Percentiles rank a stretch among this genome's conserved stretches.
phyloP scores from a whole-genome alignment of 2,329 filamentous ascomycete species.

The Berkeleyomyces rouxiae region DNA sequence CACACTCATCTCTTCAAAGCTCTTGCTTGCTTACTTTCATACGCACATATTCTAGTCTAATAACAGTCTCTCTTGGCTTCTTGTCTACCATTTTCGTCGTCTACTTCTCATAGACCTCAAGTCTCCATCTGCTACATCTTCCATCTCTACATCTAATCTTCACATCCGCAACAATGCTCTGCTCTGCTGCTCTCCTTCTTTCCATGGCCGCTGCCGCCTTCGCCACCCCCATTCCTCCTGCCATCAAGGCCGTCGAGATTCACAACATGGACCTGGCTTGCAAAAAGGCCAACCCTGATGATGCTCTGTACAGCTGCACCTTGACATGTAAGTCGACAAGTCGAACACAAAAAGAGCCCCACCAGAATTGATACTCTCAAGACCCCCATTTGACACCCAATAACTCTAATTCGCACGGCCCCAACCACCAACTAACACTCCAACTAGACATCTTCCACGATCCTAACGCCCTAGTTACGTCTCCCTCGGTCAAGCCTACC shows the following conservation, averaged over 20 bases:
- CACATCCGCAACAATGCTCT: not conserved
- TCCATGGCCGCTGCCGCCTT: conserved; percentile 2
- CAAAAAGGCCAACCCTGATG: not conserved
- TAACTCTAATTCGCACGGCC: too few species aligned
- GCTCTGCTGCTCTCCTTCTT: not conserved
- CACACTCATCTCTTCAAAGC: not conserved
- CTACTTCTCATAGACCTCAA: not conserved
- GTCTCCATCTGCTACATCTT: not conserved
- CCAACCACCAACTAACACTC: not conserved
- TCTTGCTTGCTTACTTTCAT: not conserved
- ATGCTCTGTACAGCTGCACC: conserved; percentile 4
- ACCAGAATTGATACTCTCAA: not conserved
- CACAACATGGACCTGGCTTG: conserved; percentile 3
- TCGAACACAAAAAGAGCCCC: not conserved
- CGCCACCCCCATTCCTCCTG: not conserved
- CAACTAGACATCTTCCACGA: conserved; percentile 2
- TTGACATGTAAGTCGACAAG: conserved; percentile 6
- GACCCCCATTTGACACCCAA: not conserved
- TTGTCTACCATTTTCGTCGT: not conserved
- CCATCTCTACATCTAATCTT: not conserved
- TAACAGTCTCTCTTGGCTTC: not conserved
- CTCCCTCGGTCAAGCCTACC: not conserved
- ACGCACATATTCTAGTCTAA: not conserved
- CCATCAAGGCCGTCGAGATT: conserved; percentile 1
- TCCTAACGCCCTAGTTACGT: conserved; percentile 1